These are phyloP conservation scores for Diplocarpon mali DNA, from an alignment of 2,329 filamentous ascomycete genomes.

Conservation along the genomic window DNA sequence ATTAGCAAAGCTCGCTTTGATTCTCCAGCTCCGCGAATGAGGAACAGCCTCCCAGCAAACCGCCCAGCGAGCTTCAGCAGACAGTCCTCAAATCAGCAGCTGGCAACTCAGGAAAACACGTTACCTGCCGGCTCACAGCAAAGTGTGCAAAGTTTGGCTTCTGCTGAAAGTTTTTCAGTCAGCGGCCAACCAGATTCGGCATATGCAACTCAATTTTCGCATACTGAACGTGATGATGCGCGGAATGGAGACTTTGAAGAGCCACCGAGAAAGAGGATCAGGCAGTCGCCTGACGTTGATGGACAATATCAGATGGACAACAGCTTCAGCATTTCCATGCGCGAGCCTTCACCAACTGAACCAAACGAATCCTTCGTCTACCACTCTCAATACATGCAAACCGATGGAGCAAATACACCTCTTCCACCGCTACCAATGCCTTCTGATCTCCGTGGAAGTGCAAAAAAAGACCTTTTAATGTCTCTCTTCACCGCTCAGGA, in stretches of 20 bases:
- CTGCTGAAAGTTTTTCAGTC: conserved; percentile 61
- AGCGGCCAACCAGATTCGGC: conserved; percentile 48
- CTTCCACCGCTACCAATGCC: conserved; percentile 54
- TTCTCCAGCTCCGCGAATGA: conserved; percentile 62
- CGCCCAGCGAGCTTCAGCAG: conserved; percentile 60
- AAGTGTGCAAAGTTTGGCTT: conserved; percentile 60
- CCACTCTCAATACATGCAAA: conserved; percentile 32
- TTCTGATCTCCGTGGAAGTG: conserved; percentile 54
- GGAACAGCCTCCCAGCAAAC: conserved; percentile 42
- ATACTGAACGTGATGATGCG: conserved; percentile 26
- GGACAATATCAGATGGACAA: conserved; percentile 21
- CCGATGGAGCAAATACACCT: conserved; percentile 45
- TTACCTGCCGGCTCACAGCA: conserved; percentile 72
- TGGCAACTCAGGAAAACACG: conserved; percentile 50
- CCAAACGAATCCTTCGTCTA: conserved; percentile 72
- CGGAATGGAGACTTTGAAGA: conserved; percentile 50
- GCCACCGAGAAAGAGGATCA: conserved; percentile 69
- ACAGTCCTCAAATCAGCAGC: conserved; percentile 58
- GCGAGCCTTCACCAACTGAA: conserved; percentile 60
- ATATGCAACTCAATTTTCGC: conserved; percentile 48
- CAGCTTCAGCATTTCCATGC: conserved; percentile 46
- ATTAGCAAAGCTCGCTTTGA: conserved; percentile 95
- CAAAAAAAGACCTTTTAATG: conserved; percentile 73
- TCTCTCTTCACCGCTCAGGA: conserved; percentile 65
- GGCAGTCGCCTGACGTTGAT: conserved; percentile 45